Conservation (phyloP, 192 early-diverging fungal genomes). For the Coemansia sp. region DNA sequence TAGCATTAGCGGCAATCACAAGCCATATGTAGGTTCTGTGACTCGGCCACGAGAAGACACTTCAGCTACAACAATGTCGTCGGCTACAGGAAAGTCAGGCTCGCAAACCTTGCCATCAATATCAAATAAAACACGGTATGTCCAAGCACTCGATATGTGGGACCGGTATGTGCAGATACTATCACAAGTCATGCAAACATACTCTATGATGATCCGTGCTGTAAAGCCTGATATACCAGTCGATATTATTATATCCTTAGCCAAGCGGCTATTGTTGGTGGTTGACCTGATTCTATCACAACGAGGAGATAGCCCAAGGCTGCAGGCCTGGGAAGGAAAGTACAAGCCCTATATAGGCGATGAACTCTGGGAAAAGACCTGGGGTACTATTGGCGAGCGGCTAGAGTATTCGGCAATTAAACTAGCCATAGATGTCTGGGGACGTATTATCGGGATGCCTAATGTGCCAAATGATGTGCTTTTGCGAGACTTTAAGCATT, state of each 20-base stretch:
- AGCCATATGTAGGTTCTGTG: too few species aligned
- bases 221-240: constrained; percentile 3
- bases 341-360: constrained; percentile 23
- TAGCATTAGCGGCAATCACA: too few species aligned
- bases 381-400: constrained; percentile 42
- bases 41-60: constrained; percentile 1
- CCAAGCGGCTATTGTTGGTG: constrained; percentile 12
- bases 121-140: constrained; percentile 2
- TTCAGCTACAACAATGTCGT: neutral
- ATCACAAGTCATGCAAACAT: constrained; percentile 24
- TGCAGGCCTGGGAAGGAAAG: constrained; percentile 16
- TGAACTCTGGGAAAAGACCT: constrained; percentile 44
- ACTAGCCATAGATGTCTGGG: constrained; percentile 39
- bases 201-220: constrained; percentile 31
- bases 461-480: constrained; percentile 1
- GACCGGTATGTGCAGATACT: constrained; percentile 36
- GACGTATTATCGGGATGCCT: constrained; percentile 8
- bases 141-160: constrained; percentile 25
- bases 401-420: constrained; percentile 38
- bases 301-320: constrained; percentile 28
- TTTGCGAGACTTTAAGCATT: constrained; percentile 19
- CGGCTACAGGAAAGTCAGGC: neutral
- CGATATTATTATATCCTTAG: neutral
- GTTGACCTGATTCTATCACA: constrained; percentile 48
- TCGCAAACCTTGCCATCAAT: too few species aligned